phyloP scores from a whole-genome alignment of 345 rosid genomes.

The Linum usitatissimum region DNA sequence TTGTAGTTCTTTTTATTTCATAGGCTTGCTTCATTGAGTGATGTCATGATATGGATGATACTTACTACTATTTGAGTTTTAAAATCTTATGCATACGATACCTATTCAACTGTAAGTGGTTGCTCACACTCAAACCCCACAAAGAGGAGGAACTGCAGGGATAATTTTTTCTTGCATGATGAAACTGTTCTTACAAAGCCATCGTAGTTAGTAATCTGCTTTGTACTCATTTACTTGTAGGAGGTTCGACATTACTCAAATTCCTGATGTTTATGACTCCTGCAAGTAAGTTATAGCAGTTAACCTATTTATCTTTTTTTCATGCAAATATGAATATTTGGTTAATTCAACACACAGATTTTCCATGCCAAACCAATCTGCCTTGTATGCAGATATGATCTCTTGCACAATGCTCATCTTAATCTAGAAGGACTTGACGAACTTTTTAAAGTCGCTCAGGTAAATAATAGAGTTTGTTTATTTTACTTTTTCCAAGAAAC shows the following conservation, averaged over 20 bases:
- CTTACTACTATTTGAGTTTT: too few relatives aligned
- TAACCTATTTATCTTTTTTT: slow-evolving; percentile 1
- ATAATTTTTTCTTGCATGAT: background rate
- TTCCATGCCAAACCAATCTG: background rate
- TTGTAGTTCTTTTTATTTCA: too few relatives aligned
- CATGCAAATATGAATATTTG: background rate
- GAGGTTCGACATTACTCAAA: slow-evolving; percentile 91
- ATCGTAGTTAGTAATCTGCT: background rate
- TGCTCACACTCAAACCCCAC: background rate
- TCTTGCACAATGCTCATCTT: slow-evolving; percentile 95
- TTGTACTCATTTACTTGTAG: slow-evolving; percentile 35
- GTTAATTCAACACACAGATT: background rate
- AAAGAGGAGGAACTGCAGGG: background rate
- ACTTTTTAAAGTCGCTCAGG: slow-evolving; percentile 96
- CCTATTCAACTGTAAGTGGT: too few relatives aligned
- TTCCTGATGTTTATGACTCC: slow-evolving; percentile 98
- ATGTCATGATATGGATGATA: too few relatives aligned
- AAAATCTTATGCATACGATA: background rate
- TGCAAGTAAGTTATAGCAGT: slow-evolving; percentile 71
- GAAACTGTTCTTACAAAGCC: background rate
- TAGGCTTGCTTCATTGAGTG: too few relatives aligned
- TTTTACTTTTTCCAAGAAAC: background rate
- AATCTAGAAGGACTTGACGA: slow-evolving; percentile 70
- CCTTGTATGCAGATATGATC: slow-evolving; percentile 59
- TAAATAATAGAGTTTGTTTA: slow-evolving; percentile 14